phyloP scores from a whole-genome alignment of 768 basidiomycete genomes.

The Lyophyllum shimeji region DNA sequence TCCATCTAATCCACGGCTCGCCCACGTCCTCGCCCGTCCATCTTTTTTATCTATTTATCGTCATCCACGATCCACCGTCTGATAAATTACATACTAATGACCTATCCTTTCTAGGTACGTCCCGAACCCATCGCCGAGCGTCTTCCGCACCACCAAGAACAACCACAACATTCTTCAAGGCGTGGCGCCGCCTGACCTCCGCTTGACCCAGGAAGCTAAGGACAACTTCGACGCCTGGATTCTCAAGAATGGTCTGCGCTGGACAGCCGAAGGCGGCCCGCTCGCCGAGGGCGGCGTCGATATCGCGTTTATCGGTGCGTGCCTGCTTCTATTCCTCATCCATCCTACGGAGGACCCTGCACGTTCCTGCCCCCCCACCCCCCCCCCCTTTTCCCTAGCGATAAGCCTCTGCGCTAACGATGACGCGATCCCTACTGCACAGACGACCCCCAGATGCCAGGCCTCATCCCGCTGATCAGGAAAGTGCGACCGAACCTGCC shows the following conservation, averaged over 20 bases:
- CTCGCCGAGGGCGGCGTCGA: constrained; percentile 81
- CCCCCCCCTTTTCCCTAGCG: neutral
- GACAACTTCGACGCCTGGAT: constrained; percentile 87
- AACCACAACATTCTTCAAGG: constrained; percentile 96
- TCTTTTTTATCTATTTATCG: neutral
- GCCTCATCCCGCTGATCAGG: constrained; percentile 90
- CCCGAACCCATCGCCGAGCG: constrained; percentile 83
- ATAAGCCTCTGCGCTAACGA: neutral
- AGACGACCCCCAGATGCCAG: constrained; percentile 94
- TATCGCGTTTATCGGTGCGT: constrained; percentile 82
- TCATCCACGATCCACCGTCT: neutral
- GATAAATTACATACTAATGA: neutral
- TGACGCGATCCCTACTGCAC: neutral
- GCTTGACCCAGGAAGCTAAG: constrained; percentile 77
- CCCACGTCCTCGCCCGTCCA: neutral
- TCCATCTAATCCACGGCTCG: neutral
- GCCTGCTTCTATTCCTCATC: neutral
- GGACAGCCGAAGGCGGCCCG: constrained; percentile 86
- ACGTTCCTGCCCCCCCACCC: neutral
- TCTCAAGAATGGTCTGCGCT: constrained; percentile 82
- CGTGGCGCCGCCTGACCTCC: constrained; percentile 76
- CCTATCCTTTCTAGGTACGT: constrained; percentile 60
- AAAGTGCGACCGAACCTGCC: constrained; percentile 82
- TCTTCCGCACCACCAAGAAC: constrained; percentile 94
- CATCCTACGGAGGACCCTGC: neutral